Evolutionary conservation across 768 basidiomycete species (phyloP).

Genomic region (Boletus sensibilis): DNA sequence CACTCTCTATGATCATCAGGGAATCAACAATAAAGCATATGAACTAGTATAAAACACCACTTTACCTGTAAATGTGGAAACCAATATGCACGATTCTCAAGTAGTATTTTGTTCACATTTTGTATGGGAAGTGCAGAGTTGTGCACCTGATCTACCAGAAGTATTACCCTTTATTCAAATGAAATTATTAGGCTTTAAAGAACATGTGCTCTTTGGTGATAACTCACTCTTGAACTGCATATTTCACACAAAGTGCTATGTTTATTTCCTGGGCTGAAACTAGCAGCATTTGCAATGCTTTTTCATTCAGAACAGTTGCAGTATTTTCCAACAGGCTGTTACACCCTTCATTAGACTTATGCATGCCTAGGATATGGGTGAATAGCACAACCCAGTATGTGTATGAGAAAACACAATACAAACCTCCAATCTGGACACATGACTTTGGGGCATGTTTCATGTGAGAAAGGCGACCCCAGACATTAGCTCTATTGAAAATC

Average conservation of each 20-base stretch:
- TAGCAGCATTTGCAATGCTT: background rate
- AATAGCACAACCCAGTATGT: background rate
- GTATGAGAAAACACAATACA: background rate
- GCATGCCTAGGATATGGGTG: background rate
- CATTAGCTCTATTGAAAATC: background rate
- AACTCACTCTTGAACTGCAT: background rate
- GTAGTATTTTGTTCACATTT: fast-evolving
- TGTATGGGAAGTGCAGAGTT: background rate
- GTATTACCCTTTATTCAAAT: background rate
- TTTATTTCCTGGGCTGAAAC: slow-evolving; percentile 2
- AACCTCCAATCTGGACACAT: background rate
- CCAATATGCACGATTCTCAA: background rate
- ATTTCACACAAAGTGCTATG: background rate
- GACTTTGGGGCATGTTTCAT: background rate
- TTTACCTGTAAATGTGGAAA: background rate
- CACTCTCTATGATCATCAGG: background rate
- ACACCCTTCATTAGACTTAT: background rate
- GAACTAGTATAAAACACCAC: background rate
- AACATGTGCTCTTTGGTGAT: fast-evolving
- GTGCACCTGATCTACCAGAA: background rate
- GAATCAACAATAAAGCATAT: background rate
- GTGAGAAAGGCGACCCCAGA: background rate
- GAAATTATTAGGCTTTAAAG: background rate
- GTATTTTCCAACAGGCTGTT: background rate
- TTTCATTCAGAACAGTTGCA: background rate